phyloP scores from a whole-genome alignment of 2,329 filamentous ascomycete genomes.

The Sporothrix protearum region DNA sequence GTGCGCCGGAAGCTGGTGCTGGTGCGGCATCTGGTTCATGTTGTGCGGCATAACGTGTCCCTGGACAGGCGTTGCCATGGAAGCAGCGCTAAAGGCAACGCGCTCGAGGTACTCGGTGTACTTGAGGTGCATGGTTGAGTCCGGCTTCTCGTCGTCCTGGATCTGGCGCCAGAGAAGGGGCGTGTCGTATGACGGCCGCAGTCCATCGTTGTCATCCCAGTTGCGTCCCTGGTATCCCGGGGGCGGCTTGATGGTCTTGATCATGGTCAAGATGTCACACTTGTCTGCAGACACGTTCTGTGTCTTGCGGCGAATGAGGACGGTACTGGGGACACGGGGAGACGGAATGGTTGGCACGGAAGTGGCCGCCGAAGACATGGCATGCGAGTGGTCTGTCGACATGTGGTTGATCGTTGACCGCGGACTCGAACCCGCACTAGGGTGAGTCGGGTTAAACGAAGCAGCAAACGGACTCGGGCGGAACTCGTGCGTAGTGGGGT shows the following conservation, averaged over 20 bases:
- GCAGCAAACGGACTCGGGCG: conserved; percentile 77
- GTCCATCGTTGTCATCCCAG: conserved; percentile 74
- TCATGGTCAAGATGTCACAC: conserved; percentile 52
- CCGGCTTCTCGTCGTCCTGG: conserved; percentile 68
- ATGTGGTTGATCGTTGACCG: conserved; percentile 56
- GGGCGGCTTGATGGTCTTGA: conserved; percentile 53
- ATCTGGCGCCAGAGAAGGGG: conserved; percentile 76
- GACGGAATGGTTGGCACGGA: conserved; percentile 14
- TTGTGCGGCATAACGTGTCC: conserved; percentile 59
- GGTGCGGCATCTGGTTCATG: conserved; percentile 71
- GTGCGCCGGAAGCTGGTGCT: conserved; percentile 79
- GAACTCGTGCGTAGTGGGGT: conserved; percentile 72
- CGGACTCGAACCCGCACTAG: conserved; percentile 71
- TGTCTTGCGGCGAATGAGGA: conserved; percentile 66
- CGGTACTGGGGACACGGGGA: neutral
- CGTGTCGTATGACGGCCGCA: conserved; percentile 81
- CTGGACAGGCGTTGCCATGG: conserved; percentile 57
- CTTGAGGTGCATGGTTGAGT: conserved; percentile 61
- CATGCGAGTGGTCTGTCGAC: conserved; percentile 18
- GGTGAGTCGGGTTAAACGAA: conserved; percentile 70
- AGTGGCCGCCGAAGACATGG: conserved; percentile 26
- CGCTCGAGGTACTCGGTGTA: conserved; percentile 79
- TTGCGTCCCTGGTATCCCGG: conserved; percentile 46
- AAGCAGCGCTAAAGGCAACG: conserved; percentile 47
- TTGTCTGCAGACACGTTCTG: conserved; percentile 69